These are phyloP conservation scores for Cercospora sp. DNA, from an alignment of 2,329 filamentous ascomycete species.

Conservation along the genomic window DNA sequence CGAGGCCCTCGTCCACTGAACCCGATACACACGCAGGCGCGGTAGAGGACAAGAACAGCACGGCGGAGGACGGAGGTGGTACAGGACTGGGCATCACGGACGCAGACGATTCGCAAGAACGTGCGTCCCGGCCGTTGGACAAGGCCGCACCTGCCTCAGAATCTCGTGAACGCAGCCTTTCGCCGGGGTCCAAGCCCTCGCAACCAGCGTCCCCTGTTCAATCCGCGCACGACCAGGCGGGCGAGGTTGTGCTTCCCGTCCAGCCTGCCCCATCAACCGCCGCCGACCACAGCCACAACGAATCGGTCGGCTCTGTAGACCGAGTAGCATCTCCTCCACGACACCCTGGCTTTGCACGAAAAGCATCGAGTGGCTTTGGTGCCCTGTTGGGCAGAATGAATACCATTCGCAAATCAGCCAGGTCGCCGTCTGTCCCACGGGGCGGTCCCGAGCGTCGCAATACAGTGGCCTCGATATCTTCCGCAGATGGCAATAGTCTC, in stretches of 20 bases:
- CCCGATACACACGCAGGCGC: constrained; percentile 10
- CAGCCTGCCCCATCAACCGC: constrained; percentile 49
- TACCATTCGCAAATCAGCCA: constrained; percentile 59
- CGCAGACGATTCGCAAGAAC: neutral
- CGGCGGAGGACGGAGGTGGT: neutral
- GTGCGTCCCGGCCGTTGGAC: neutral
- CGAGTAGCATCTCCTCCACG: constrained; percentile 39
- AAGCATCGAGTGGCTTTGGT: constrained; percentile 83
- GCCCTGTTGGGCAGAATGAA: constrained; percentile 68
- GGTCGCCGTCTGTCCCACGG: constrained; percentile 45
- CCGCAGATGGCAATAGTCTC: constrained; percentile 26
- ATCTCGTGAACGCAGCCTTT: constrained; percentile 25
- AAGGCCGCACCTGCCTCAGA: neutral
- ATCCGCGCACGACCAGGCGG: constrained; percentile 67
- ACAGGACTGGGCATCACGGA: constrained; percentile 4
- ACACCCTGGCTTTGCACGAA: constrained; percentile 54
- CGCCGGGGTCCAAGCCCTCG: constrained; percentile 26
- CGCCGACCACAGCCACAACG: constrained; percentile 32
- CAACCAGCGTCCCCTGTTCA: constrained; percentile 27
- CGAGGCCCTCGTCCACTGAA: constrained; percentile 17
- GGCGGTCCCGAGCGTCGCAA: constrained; percentile 30
- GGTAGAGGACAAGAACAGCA: constrained; percentile 16
- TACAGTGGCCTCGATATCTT: constrained; percentile 29
- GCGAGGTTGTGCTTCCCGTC: constrained; percentile 60
- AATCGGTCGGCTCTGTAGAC: constrained; percentile 22